A percentile compares a stretch with the other conserved stretches of the same genome.
phyloP scores from a whole-genome alignment of 2,329 filamentous ascomycete species.

The Cordyceps farinosa region DNA sequence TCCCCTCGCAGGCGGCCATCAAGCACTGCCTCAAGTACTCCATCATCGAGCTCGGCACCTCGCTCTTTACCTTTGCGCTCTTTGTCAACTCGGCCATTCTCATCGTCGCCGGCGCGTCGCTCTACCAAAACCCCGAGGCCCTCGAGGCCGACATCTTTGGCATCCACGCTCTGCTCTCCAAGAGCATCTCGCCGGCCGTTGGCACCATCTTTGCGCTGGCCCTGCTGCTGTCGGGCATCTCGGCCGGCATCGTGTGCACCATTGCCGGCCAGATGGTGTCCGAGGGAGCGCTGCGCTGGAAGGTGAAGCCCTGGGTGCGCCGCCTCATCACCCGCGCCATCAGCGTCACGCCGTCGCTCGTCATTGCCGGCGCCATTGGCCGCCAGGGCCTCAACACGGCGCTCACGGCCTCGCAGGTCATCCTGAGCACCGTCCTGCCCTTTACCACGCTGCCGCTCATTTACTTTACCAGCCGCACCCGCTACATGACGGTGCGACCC shows the following conservation, averaged over 20 bases:
- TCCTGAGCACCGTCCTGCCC: slow-evolving; percentile 72
- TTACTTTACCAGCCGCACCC: slow-evolving; percentile 75
- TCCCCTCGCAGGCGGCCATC: slow-evolving; percentile 70
- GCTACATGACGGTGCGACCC: slow-evolving; percentile 71
- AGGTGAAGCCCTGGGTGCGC: slow-evolving; percentile 71
- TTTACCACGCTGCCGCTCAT: slow-evolving; percentile 81
- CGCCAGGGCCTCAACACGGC: slow-evolving; percentile 66
- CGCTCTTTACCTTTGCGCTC: slow-evolving; percentile 76
- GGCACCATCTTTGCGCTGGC: slow-evolving; percentile 83
- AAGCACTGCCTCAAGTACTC: slow-evolving; percentile 70
- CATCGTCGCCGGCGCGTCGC: slow-evolving; percentile 73
- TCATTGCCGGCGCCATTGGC: slow-evolving; percentile 77
- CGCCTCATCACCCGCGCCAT: slow-evolving; percentile 74
- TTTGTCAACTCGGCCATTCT: slow-evolving; percentile 83
- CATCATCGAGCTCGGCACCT: slow-evolving; percentile 64
- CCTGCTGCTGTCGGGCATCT: slow-evolving; percentile 73
- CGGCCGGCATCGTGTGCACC: slow-evolving; percentile 82
- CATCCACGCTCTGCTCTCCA: slow-evolving; percentile 70
- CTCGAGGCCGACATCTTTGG: slow-evolving; percentile 73
- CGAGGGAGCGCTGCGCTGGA: slow-evolving; percentile 77
- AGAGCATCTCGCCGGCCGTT: slow-evolving; percentile 67
- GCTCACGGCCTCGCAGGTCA: slow-evolving; percentile 74
- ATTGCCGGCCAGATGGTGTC: slow-evolving; percentile 87
- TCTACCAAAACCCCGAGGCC: slow-evolving; percentile 61
- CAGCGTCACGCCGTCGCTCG: slow-evolving; percentile 76